These are phyloP conservation scores for Phlebopus sp. DNA, from an alignment of 1,284 basidiomycete species.

Conservation along the genomic window DNA sequence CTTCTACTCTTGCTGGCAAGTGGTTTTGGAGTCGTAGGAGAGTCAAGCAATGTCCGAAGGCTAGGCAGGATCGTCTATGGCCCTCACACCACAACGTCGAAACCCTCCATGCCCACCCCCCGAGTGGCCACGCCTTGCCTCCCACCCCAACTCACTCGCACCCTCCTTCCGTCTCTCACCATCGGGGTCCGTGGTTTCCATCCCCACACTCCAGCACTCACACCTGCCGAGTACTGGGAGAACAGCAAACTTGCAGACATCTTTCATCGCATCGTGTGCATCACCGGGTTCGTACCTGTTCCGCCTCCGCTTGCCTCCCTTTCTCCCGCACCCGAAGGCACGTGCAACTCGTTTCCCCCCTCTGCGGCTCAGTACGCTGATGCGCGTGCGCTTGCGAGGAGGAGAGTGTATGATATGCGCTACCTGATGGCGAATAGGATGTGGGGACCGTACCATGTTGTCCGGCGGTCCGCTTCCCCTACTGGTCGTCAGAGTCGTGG, in stretches of 20 bases:
- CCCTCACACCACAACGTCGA: slow-evolving; percentile 11
- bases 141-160: slow-evolving; percentile 31
- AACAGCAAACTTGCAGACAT: slow-evolving; percentile 25
- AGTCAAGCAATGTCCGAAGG: slow-evolving; percentile 14
- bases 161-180: slow-evolving; percentile 16
- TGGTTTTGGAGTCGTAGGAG: slow-evolving; percentile 3
- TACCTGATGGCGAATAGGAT: slow-evolving; percentile 36
- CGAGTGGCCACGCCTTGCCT: slow-evolving; percentile 17
- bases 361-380: slow-evolving; percentile 14
- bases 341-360: not conserved
- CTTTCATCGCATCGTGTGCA: slow-evolving; percentile 39
- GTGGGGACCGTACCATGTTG: slow-evolving; percentile 42
- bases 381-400: slow-evolving; percentile 36
- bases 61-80: slow-evolving; percentile 17
- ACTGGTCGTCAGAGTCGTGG: no score
- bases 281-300: slow-evolving; percentile 35
- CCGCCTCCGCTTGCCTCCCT: slow-evolving; percentile 12
- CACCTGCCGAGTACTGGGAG: slow-evolving; percentile 19
- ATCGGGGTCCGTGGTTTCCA: slow-evolving; percentile 25
- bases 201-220: slow-evolving; percentile 16
- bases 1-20: slow-evolving; percentile 25
- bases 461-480: slow-evolving; percentile 4
- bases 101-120: slow-evolving; percentile 1
- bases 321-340: not conserved
- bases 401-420: slow-evolving; percentile 40